These are phyloP conservation scores for Magnolia officinalis DNA, from an alignment of 164 flowering plant species.

Conservation along the genomic window DNA sequence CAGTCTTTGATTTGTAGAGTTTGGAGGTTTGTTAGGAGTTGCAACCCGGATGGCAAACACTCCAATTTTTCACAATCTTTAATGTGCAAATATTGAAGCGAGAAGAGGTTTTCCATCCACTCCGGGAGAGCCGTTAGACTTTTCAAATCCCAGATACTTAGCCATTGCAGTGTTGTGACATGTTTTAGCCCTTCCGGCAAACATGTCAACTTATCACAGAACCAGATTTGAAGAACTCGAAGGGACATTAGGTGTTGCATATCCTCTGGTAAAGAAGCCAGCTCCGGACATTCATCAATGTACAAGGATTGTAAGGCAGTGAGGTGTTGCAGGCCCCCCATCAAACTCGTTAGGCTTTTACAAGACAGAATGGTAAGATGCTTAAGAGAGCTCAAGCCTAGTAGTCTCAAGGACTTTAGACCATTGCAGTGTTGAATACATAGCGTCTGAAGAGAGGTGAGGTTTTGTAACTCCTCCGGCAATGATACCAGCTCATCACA, in stretches of 20 bases:
- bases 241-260: neutral
- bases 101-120: neutral
- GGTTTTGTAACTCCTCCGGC: too few species aligned
- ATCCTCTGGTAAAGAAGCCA: neutral
- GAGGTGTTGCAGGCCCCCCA: neutral
- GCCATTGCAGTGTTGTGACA: neutral
- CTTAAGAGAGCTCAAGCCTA: neutral
- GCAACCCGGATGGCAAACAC: neutral
- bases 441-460: slow-evolving; percentile 4
- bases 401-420: neutral
- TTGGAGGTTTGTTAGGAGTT: neutral
- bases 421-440: neutral
- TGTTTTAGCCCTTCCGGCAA: neutral
- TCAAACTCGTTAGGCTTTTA: neutral
- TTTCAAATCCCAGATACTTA: neutral
- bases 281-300: neutral
- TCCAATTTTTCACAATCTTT: neutral
- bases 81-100: neutral
- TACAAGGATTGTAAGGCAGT: neutral
- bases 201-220: neutral
- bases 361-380: rapidly evolving
- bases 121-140: neutral
- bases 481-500: too few species aligned
- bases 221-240: neutral
- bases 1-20: neutral